Conservation (phyloP, 306 rosid genomes). For the Castanea sativa region DNA sequence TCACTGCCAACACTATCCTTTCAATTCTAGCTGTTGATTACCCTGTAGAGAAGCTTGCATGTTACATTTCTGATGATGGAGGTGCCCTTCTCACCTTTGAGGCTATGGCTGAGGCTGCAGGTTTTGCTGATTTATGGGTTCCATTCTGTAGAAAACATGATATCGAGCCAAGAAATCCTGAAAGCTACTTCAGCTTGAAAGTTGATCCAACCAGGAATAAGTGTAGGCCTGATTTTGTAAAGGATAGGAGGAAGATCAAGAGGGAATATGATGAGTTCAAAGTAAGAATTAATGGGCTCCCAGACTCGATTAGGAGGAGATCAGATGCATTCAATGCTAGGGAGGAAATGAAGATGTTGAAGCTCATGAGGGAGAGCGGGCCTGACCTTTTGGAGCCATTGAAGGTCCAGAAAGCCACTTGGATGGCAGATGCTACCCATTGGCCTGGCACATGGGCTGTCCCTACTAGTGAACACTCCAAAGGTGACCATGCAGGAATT, state of each 20-base stretch:
- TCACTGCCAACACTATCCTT: constrained; percentile 87
- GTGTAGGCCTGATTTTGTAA: constrained; percentile 73
- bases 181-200: constrained; percentile 68
- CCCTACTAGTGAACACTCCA: constrained; percentile 49
- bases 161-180: constrained; percentile 91
- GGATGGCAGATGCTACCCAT: constrained; percentile 89
- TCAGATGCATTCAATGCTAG: constrained; percentile 72
- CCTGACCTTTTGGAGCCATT: constrained; percentile 36
- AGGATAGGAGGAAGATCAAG: constrained; percentile 85
- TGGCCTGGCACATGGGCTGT: constrained; percentile 85
- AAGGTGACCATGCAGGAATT: constrained; percentile 85
- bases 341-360: constrained; percentile 56
- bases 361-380: constrained; percentile 46
- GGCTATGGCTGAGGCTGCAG: constrained; percentile 92
- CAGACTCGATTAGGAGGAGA: constrained; percentile 79
- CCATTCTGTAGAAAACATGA: constrained; percentile 77
- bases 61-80: constrained; percentile 91
- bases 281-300: constrained; percentile 75
- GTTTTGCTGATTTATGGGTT: constrained; percentile 90
- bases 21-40: constrained; percentile 84
- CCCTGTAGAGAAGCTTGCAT: constrained; percentile 80
- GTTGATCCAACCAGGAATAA: constrained; percentile 86
- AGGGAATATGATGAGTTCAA: constrained; percentile 96
- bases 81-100: constrained; percentile 84
- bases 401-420: constrained; percentile 46